Conservation (phyloP, 2,329 filamentous ascomycete species). For the Ascochyta clinopodiicola region DNA sequence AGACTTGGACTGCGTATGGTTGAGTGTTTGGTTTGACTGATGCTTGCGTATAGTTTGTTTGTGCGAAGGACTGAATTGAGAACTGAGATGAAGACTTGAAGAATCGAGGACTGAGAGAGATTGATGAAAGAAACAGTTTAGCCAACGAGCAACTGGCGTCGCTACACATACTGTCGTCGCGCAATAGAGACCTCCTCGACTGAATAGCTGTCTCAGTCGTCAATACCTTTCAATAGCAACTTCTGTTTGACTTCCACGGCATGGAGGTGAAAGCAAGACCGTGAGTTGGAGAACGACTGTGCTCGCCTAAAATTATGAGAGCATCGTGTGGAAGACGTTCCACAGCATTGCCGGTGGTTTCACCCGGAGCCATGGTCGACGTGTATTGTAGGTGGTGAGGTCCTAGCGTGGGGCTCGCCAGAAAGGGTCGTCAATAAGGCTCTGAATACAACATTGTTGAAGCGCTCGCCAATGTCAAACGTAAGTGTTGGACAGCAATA, state of each 20-base stretch:
- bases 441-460: conserved; percentile 7
- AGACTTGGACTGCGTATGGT: background rate
- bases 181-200: background rate
- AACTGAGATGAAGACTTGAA: background rate
- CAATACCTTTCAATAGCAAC: conserved; percentile 36
- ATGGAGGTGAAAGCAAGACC: conserved; percentile 22
- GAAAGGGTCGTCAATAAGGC: conserved; percentile 11
- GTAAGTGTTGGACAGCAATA: background rate
- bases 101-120: background rate
- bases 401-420: background rate
- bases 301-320: conserved; percentile 6
- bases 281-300: background rate
- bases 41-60: background rate
- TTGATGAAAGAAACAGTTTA: background rate
- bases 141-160: background rate
- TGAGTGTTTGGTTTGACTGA: background rate
- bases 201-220: conserved; percentile 27
- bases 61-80: background rate
- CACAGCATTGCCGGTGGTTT: background rate
- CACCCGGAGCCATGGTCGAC: conserved; percentile 6
- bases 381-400: background rate
- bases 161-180: background rate
- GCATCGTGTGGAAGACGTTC: conserved; percentile 9
- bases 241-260: conserved; percentile 15
- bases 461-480: conserved; percentile 3